Evolutionary conservation across 202 grass and related monocot genomes (phyloP), one percentile per base, ranked within the genome.

Genomic region (Musa balbisiana): DNA sequence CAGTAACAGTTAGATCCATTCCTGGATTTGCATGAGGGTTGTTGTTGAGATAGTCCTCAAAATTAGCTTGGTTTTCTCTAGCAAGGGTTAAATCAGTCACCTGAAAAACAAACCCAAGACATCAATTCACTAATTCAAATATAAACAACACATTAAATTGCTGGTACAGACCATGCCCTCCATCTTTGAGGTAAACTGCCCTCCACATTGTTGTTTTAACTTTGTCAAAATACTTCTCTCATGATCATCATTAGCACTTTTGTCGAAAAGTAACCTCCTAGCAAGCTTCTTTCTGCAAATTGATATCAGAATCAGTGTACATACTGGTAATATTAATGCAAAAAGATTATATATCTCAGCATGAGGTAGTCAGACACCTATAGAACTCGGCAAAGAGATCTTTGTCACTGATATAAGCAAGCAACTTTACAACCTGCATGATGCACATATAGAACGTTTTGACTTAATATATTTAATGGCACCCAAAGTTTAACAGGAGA

Each of bases 231-330:
- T 99, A 43, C 95, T 99, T 69, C 95, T 87, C 85, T 99, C 95
- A 81, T 99, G 95, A 62, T 99, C 95, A 87, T 99, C 95, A 84
- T 99, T 99, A 82, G 91, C 91, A 82, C 95, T 99, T 86, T 99
- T 99, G 65, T 99, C 95, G 62, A 99, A 99, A 68, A 99, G 91
- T 80, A 99, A 82, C 83, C 95, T 95, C 74, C 95, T 91, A 65
- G 95, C 95, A 79, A 99, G 89, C 67, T 97, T 97, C 77, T 97
- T 97, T 88, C 93, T 97, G 68, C 10, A 71, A 89, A 81, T 50
- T 62, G 16, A 75, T 68, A 51, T 51, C 25, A 79, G 16, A 49
- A 79, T 59, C 79, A 8, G 19, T 77, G 55, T 52, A 21, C 21
- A 43, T 43, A 43, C 5, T 43, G 33, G 33, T 43, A 43, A 43